Evolutionary conservation across 169 alveolate genomes (phyloP).

Genomic region (Eimeria praecox): DNA sequence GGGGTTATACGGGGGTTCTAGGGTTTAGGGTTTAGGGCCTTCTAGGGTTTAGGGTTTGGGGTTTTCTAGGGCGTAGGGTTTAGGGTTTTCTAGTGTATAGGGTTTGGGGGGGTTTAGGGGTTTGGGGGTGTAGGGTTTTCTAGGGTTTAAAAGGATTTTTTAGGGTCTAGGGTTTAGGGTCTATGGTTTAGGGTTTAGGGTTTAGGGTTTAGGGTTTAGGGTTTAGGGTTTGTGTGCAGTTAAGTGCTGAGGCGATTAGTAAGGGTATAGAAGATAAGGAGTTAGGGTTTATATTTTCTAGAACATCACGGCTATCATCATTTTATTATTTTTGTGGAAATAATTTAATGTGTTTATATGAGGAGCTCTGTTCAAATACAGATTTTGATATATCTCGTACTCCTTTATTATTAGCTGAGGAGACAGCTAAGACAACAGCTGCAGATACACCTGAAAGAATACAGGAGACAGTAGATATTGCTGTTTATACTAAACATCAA

Average conservation of each 20-base stretch:
- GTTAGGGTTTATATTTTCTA: neutral
- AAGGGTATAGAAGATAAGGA: neutral
- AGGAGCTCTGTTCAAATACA: slow-evolving; percentile 31
- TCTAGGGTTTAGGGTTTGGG: too few species aligned
- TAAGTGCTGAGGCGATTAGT: neutral
- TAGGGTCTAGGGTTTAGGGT: too few species aligned
- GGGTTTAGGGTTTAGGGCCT: too few species aligned
- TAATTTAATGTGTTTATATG: slow-evolving; percentile 15
- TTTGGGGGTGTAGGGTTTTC: too few species aligned
- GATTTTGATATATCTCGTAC: neutral
- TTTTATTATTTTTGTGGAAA: slow-evolving; percentile 16
- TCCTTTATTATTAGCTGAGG: neutral
- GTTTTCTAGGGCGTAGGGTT: too few species aligned
- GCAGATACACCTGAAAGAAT: neutral
- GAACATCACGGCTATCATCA: too few species aligned
- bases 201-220: neutral
- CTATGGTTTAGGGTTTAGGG: too few species aligned
- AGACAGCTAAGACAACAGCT: neutral
- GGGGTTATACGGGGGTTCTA: too few species aligned
- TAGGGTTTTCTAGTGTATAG: too few species aligned
- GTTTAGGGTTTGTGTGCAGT: neutral
- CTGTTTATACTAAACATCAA: neutral
- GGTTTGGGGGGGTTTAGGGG: too few species aligned
- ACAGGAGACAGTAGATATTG: neutral
- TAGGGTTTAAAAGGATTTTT: too few species aligned